Base-by-base conservation (phyloP, 2,329 filamentous ascomycete species). In the Fusarium pininemorale region DNA sequence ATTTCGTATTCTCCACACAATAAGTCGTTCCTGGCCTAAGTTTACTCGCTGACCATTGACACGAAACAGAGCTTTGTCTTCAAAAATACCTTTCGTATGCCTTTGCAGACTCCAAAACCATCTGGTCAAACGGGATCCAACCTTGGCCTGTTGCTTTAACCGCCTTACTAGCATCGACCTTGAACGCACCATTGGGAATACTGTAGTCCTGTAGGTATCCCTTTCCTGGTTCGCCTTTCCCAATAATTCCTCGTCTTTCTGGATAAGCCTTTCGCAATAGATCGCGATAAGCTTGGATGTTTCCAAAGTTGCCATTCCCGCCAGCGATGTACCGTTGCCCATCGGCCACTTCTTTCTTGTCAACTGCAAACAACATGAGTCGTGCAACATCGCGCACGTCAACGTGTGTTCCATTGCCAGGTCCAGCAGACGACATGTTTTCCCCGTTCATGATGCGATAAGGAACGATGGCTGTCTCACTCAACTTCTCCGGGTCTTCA, bases 391-490 rank as follows among this genome's bases (percentile, higher is more conserved):
- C 67, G 1, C 67, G 65, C 8, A 69, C 67, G 13, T 70, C 67
- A 20, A 70, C 67, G 24, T 70, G 67, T 1, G 66, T 65, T 44
- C 67, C 65, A 6, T 70, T 70, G 0, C 67, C 67, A 38, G 67
- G 67, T 6, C 67, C 67, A 1, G 14, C 11, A 11, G 44, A 11
- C 1, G 67, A 37, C 67, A 70, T 44, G 3, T 69, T 38, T 6
- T 69, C 28, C 0, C 67, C 67, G 11, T 69, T 70, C 57, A 70
- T 47, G 6, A 69, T 69, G 6, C 65, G 65, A 51, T 70, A 70
- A 2, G 65, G 24, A 7, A 70, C 41, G 5, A 70, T 54, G 18
- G 67, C 67, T 22, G 65, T 69, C 35, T 70, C 65, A 42, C 67
- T 70, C 39, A 70, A 41, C 45, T 69, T 70, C 24, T 69, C 58